These are phyloP conservation scores for Fraxinus pennsylvanica DNA, from an alignment of 257 asterid genomes.

Conservation along the genomic window DNA sequence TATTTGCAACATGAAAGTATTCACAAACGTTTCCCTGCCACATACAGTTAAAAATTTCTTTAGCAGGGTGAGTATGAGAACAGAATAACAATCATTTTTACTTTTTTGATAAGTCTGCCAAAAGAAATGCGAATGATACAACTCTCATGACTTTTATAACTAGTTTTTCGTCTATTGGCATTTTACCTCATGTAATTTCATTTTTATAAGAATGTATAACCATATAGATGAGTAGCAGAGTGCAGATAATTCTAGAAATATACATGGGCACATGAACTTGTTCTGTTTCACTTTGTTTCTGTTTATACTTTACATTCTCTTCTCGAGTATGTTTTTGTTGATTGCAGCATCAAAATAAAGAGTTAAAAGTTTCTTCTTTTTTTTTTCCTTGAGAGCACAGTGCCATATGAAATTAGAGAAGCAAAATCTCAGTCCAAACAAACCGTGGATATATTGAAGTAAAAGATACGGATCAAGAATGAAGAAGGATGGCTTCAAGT, in stretches of 20 bases:
- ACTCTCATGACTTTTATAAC: neutral
- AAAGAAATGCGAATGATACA: conserved; percentile 1
- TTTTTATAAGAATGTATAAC: neutral
- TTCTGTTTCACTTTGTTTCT: neutral
- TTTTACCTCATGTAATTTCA: neutral
- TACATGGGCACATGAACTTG: neutral
- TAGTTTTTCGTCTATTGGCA: neutral
- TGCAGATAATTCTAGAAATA: neutral
- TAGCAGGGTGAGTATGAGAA: conserved; percentile 6
- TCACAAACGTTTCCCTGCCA: conserved; percentile 90
- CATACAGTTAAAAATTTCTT: conserved; percentile 25
- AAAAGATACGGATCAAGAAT: neutral
- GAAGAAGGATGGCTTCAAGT: conserved; percentile 15
- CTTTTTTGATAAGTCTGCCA: neutral
- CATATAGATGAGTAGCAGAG: neutral
- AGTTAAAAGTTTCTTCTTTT: neutral
- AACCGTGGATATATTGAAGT: neutral
- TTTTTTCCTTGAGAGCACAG: neutral
- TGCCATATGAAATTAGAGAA: neutral
- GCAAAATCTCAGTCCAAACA: neutral
- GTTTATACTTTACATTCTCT: conserved; percentile 4
- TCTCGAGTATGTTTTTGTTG: neutral
- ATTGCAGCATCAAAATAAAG: conserved; percentile 5
- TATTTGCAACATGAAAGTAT: conserved; percentile 95
- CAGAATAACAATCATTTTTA: neutral